Conservation (phyloP, 2,329 filamentous ascomycete genomes). For the Sclerotinia spermophila region DNA sequence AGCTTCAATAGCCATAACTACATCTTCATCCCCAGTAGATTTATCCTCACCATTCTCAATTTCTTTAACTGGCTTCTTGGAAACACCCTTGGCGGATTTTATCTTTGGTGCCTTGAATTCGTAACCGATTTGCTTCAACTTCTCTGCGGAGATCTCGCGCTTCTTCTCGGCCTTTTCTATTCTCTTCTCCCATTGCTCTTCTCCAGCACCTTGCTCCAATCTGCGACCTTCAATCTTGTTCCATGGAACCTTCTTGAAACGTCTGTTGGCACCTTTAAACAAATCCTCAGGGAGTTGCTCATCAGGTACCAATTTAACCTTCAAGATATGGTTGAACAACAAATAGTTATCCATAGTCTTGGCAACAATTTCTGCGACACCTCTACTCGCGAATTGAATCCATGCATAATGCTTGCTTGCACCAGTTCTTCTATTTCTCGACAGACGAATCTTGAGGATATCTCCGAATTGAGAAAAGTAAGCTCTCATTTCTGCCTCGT, state of each 20-base stretch:
- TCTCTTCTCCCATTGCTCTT: constrained; percentile 74
- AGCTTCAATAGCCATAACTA: constrained; percentile 35
- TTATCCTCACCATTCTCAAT: constrained; percentile 28
- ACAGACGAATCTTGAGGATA: constrained; percentile 74
- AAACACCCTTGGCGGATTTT: constrained; percentile 57
- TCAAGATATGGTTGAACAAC: constrained; percentile 88
- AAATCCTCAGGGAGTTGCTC: constrained; percentile 76
- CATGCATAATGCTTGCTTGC: constrained; percentile 93
- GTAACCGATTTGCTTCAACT: constrained; percentile 78
- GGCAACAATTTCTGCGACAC: constrained; percentile 86
- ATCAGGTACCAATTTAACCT: constrained; percentile 73
- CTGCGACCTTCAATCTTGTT: constrained; percentile 78
- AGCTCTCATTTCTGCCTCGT: constrained; percentile 88
- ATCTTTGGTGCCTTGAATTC: constrained; percentile 72
- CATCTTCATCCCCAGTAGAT: constrained; percentile 15
- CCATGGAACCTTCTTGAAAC: constrained; percentile 85
- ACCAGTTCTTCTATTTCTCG: constrained; percentile 88
- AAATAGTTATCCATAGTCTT: constrained; percentile 98
- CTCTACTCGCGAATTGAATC: constrained; percentile 74
- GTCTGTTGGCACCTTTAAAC: constrained; percentile 85
- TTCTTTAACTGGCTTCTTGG: constrained; percentile 38
- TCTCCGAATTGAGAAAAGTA: constrained; percentile 94
- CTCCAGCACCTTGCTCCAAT: constrained; percentile 68
- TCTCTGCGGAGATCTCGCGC: constrained; percentile 65
- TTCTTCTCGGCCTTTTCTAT: constrained; percentile 69